Percentiles rank a stretch among this genome's conserved stretches.
Conservation (phyloP, 1,139 yeast genomes). For the Taphrina flavorubra region DNA sequence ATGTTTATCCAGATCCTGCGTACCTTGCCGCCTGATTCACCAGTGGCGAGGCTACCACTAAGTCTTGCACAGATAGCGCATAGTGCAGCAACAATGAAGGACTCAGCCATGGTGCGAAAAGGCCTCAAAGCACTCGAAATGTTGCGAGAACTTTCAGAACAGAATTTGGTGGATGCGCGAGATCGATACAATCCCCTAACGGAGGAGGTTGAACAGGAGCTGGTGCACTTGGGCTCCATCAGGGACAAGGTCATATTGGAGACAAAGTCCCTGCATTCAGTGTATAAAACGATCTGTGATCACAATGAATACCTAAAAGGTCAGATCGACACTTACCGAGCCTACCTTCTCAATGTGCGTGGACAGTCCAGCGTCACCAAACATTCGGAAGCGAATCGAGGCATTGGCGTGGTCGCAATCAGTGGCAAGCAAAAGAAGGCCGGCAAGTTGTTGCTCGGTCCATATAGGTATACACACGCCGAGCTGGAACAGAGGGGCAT, state of each 20-base stretch:
- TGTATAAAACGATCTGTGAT: conserved; percentile 52
- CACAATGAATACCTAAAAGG: conserved; percentile 53
- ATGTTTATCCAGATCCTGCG: conserved; percentile 53
- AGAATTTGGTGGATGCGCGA: conserved; percentile 46
- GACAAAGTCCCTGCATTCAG: conserved; percentile 52
- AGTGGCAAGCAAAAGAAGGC: conserved; percentile 47
- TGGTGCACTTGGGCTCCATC: conserved; percentile 53
- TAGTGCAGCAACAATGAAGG: conserved; percentile 50
- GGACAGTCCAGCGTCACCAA: conserved; percentile 50
- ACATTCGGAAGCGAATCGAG: conserved; percentile 44
- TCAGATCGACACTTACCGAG: conserved; percentile 53
- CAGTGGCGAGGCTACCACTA: conserved; percentile 50
- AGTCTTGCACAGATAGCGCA: conserved; percentile 52
- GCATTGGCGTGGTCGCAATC: conserved; percentile 46
- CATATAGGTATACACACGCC: conserved; percentile 50
- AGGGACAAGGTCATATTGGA: conserved; percentile 52
- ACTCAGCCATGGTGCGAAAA: conserved; percentile 51
- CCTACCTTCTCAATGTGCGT: conserved; percentile 53
- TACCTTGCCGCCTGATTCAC: conserved; percentile 52
- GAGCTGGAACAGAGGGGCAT: conserved; percentile 52
- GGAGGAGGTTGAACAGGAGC: conserved; percentile 53
- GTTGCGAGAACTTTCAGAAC: conserved; percentile 50
- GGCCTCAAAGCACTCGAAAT: conserved; percentile 53
- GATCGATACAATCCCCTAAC: conserved; percentile 51
- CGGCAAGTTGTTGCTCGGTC: conserved; percentile 48